Evolutionary conservation across 2,329 filamentous ascomycete genomes (phyloP).

Genomic region (Lachnellula cervina): DNA sequence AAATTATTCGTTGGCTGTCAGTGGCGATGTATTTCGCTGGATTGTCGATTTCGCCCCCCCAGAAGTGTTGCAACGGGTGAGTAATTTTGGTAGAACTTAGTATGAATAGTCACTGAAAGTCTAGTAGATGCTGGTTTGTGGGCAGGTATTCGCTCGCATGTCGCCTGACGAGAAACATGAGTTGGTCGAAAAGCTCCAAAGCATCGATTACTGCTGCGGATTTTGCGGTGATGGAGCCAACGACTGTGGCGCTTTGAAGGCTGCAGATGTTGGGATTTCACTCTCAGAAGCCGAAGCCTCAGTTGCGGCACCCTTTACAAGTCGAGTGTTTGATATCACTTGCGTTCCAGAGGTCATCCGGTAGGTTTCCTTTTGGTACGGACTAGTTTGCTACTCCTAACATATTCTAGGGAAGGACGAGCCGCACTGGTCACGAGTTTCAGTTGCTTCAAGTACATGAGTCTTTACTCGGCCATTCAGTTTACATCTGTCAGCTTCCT

Average conservation of each 20-base stretch:
- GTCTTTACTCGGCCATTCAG: conserved; percentile 96
- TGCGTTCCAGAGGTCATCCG: conserved; percentile 90
- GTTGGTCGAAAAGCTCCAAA: conserved; percentile 92
- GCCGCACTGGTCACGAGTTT: conserved; percentile 97
- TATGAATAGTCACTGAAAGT: conserved; percentile 8
- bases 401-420: conserved; percentile 64
- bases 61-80: conserved; percentile 66
- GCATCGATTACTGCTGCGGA: conserved; percentile 88
- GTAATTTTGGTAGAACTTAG: conserved; percentile 22
- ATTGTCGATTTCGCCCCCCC: conserved; percentile 84
- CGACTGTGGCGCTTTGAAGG: conserved; percentile 93
- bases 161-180: conserved; percentile 98
- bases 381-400: conserved; percentile 9
- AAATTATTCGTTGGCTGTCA: conserved; percentile 86
- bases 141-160: conserved; percentile 96
- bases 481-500: conserved; percentile 96
- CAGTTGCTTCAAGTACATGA: conserved; percentile 99
- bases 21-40: conserved; percentile 94
- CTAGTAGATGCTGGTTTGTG: conserved; percentile 75
- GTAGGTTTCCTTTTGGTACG: conserved; percentile 37
- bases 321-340: conserved; percentile 89
- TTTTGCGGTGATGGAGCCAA: conserved; percentile 98
- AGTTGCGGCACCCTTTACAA: conserved; percentile 96
- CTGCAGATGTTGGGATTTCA: conserved; percentile 94
- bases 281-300: conserved; percentile 96